phyloP scores from a whole-genome alignment of 2,329 filamentous ascomycete species.

The Xylariomycetidae sp. region DNA sequence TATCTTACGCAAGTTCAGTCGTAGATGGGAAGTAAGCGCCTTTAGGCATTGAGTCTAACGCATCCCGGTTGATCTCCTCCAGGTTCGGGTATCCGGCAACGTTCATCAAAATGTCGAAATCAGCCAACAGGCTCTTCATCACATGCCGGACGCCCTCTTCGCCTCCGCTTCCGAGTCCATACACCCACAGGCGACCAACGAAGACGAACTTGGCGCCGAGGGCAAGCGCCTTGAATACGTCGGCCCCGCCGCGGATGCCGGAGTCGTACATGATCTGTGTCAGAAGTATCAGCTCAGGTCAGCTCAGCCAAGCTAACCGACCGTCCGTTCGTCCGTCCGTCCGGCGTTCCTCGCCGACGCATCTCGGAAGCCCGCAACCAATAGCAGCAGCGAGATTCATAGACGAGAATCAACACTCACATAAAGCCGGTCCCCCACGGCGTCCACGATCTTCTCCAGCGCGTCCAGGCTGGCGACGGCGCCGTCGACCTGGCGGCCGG shows the following conservation, averaged over 20 bases:
- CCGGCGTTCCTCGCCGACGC: no score
- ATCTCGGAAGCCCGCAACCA: background rate
- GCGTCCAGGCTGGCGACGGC: constrained; percentile 54
- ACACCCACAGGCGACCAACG: constrained; percentile 55
- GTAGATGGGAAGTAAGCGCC: constrained; percentile 28
- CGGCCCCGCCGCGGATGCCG: constrained; percentile 49
- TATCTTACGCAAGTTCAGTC: constrained; percentile 15
- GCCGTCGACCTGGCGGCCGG: constrained; percentile 55
- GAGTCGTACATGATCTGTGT: constrained; percentile 55
- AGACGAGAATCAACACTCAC: constrained; percentile 13
- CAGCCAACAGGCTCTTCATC: constrained; percentile 54
- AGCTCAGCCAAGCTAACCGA: no score
- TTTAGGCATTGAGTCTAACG: constrained; percentile 36
- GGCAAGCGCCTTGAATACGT: constrained; percentile 56
- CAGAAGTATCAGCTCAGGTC: constrained; percentile 20
- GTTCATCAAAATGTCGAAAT: constrained; percentile 57
- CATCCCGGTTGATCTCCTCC: constrained; percentile 41
- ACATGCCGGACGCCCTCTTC: constrained; percentile 56
- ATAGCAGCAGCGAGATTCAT: constrained; percentile 4
- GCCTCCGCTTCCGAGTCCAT: constrained; percentile 52
- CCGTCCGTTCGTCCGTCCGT: no score
- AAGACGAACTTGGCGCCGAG: constrained; percentile 58
- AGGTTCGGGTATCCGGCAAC: constrained; percentile 49
- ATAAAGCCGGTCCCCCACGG: constrained; percentile 24
- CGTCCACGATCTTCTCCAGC: constrained; percentile 50